phyloP scores from a whole-genome alignment of 208 protist species.

The Leishmania tropica region DNA sequence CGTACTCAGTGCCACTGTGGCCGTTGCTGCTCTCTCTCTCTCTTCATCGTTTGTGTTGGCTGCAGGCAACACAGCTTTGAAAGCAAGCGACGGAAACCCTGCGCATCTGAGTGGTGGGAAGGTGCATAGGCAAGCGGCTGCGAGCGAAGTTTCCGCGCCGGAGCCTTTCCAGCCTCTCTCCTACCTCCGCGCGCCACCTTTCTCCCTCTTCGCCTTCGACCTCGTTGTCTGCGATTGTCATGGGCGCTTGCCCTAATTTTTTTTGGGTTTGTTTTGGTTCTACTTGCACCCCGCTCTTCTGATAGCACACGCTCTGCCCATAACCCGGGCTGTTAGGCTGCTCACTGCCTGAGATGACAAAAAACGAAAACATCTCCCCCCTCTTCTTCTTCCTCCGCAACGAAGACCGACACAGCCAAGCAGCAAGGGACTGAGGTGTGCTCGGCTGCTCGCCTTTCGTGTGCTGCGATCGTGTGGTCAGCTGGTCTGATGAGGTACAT shows the following conservation, averaged over 20 bases:
- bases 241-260: background rate
- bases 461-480: background rate
- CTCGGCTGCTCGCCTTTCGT: background rate
- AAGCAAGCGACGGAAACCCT: background rate
- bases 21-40: background rate
- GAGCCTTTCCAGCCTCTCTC: background rate
- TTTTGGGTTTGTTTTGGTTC: background rate
- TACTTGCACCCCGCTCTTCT: background rate
- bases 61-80: background rate
- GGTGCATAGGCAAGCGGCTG: background rate
- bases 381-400: background rate
- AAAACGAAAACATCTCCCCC: too few relatives aligned
- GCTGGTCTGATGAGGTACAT: too few relatives aligned
- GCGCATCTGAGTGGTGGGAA: background rate
- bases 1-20: background rate
- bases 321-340: too few relatives aligned
- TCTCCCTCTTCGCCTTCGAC: background rate
- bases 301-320: too few relatives aligned
- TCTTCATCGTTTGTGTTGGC: background rate
- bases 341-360: background rate
- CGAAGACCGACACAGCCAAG: background rate
- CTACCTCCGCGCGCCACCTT: background rate
- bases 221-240: background rate
- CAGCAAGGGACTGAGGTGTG: background rate
- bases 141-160: background rate